phyloP scores from a whole-genome alignment of 2,329 filamentous ascomycete genomes.

The Pestalotiopsis sp. region DNA sequence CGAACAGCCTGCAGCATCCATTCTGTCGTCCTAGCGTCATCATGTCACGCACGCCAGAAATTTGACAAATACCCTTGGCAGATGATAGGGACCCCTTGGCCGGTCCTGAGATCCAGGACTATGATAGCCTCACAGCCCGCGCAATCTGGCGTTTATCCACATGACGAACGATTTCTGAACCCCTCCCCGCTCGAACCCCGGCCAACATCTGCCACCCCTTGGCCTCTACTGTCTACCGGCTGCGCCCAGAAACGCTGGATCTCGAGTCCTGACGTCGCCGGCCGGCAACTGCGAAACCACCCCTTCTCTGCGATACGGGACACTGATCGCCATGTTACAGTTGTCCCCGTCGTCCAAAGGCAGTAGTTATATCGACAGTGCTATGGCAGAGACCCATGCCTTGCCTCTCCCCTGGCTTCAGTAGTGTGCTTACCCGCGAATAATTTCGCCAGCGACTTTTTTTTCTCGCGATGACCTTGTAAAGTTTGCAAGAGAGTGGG shows the following conservation, averaged over 20 bases:
- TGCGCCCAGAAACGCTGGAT: not conserved
- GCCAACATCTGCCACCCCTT: not conserved
- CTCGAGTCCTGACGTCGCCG: not conserved
- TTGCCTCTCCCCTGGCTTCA: not conserved
- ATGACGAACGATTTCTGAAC: not conserved
- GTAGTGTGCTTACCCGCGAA: not conserved
- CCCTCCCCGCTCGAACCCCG: not conserved
- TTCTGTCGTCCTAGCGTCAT: not conserved
- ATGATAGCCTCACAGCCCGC: not conserved
- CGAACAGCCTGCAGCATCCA: not conserved
- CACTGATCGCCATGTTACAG: not conserved
- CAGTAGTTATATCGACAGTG: not conserved
- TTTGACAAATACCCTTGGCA: not conserved
- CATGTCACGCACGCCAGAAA: not conserved
- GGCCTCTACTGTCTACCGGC: not conserved
- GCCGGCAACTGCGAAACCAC: not conserved
- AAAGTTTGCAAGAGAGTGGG: not conserved
- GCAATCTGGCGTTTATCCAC: not conserved
- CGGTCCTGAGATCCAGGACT: not conserved
- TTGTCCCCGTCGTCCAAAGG: not conserved
- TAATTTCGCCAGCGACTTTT: not conserved
- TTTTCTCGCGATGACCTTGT: not conserved
- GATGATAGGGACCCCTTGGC: not conserved
- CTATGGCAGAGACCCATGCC: not conserved
- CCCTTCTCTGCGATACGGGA: not conserved